Conservation (phyloP, 495 filamentous ascomycete species). For the Penicillium macrosclerotiorum region DNA sequence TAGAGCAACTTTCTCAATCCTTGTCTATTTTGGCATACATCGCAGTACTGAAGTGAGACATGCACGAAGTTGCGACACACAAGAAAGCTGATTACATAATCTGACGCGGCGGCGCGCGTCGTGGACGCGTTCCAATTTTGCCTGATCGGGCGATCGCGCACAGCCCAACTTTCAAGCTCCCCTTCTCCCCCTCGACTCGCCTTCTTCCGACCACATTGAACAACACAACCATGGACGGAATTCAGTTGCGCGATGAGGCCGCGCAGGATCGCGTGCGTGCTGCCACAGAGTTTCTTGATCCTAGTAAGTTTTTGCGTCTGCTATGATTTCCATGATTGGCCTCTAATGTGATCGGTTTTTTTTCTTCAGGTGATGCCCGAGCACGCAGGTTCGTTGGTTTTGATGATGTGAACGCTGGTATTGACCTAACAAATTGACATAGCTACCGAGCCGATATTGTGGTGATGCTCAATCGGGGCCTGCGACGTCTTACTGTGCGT, state of each 20-base stretch:
- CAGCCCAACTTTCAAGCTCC: conserved; percentile 5
- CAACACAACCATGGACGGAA: conserved; percentile 60
- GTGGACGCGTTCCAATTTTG: conserved; percentile 41
- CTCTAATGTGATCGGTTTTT: conserved; percentile 23
- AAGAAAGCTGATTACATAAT: conserved; percentile 2
- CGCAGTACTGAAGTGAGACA: neutral
- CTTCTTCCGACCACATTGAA: conserved; percentile 12
- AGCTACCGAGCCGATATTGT: conserved; percentile 83
- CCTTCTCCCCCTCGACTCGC: conserved; percentile 15
- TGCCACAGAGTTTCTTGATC: conserved; percentile 83
- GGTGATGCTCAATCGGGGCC: conserved; percentile 86
- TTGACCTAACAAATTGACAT: conserved; percentile 18
- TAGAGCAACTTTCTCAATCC: neutral
- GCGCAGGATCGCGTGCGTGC: conserved; percentile 75
- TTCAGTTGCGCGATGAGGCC: conserved; percentile 77
- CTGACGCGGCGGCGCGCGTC: conserved; percentile 1
- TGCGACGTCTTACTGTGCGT: conserved; percentile 64
- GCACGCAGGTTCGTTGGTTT: conserved; percentile 55
- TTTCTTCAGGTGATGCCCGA: conserved; percentile 41
- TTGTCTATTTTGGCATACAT: neutral
- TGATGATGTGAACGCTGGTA: neutral
- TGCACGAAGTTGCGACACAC: no score
- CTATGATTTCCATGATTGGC: neutral
- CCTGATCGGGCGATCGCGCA: conserved; percentile 34
- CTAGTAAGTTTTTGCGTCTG: conserved; percentile 54